Base-by-base conservation (phyloP, 257 asterid species). In the Petrea volubilis region DNA sequence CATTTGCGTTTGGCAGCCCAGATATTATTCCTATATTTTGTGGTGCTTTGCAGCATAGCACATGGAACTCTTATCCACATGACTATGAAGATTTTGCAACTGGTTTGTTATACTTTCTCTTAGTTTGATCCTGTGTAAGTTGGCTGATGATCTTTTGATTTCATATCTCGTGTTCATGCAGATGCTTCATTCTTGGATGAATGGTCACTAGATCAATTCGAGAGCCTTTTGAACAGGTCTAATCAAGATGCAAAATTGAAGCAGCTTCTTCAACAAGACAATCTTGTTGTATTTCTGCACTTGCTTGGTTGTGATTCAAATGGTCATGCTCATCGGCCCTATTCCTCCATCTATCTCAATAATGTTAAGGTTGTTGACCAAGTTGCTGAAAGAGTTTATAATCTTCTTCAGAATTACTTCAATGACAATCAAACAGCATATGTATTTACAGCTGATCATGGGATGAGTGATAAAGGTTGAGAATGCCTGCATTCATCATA, bases 261-360 rank as follows among this genome's bases (percentile, higher is more conserved):
- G 81, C 79, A 81, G 71, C 92, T 91, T 76, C 96, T 94, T 77
- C 90, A 87, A 70, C 98, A 88, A 71, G 97, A 94, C 68, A 88
- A 90, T 65, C 87, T 94, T 59, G 98, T 90, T 56, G 68, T 94
- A 52, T 94, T 94, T 74, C 85, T 94, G 60, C 99, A 94, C 78
- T 68, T 94, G 75, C 96, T 94, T 69, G 99, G 99, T 65, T 94
- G 99, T 59, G 99, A 94, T 87, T 89, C 98, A 49, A 94, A 94
- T 68, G 98, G 99, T 80, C 99, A 94, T 82, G 99, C 99, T 77
- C 99, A 94, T 79, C 88, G 97, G 84, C 97, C 99, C 60, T 88
- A 73, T 80, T 91, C 98, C 55, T 77, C 95, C 78, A 87, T 86
- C 79, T 94, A 94, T 86, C 98, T 91, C 81, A 94, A 94, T 79